Percentiles rank a stretch among this genome's conserved stretches.
phyloP scores from a whole-genome alignment of 768 basidiomycete genomes.

The Lentinula lateritia region DNA sequence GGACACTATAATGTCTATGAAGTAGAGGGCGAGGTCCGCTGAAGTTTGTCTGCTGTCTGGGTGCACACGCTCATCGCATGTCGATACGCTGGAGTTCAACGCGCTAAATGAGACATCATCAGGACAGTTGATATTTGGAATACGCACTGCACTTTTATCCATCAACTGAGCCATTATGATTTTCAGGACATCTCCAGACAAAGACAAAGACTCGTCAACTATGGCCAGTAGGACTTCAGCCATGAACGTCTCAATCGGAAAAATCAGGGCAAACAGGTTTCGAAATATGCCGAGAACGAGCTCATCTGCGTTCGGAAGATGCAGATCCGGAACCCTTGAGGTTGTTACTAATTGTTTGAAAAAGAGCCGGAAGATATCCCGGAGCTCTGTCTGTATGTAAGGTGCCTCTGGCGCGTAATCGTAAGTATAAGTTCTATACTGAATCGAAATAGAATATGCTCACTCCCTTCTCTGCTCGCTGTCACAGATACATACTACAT shows the following conservation, averaged over 20 bases:
- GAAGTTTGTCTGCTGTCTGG: slow-evolving; percentile 76
- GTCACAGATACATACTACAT: slow-evolving; percentile 13
- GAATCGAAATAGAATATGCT: not conserved
- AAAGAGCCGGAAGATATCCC: slow-evolving; percentile 98
- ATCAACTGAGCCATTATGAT: slow-evolving; percentile 80
- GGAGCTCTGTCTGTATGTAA: slow-evolving; percentile 80
- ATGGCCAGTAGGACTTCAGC: slow-evolving; percentile 87
- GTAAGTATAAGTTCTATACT: slow-evolving; percentile 13
- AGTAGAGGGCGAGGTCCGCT: slow-evolving; percentile 88
- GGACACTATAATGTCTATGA: slow-evolving; percentile 80
- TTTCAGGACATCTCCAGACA: slow-evolving; percentile 80
- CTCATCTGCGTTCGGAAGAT: slow-evolving; percentile 82
- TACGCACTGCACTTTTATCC: slow-evolving; percentile 66
- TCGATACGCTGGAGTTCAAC: slow-evolving; percentile 69
- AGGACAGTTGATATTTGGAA: slow-evolving; percentile 2
- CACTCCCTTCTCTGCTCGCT: not conserved
- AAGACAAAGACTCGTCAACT: slow-evolving; percentile 75
- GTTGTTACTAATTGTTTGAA: slow-evolving; percentile 72
- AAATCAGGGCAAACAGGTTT: slow-evolving; percentile 74
- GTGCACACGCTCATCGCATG: slow-evolving; percentile 86
- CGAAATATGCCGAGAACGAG: slow-evolving; percentile 80
- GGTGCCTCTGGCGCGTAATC: slow-evolving; percentile 94
- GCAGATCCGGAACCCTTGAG: slow-evolving; percentile 72
- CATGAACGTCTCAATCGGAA: slow-evolving; percentile 71
- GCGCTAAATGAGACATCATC: slow-evolving; percentile 30